Evolutionary conservation across 768 basidiomycete genomes (phyloP).

Genomic region (Serpula lacrymans): DNA sequence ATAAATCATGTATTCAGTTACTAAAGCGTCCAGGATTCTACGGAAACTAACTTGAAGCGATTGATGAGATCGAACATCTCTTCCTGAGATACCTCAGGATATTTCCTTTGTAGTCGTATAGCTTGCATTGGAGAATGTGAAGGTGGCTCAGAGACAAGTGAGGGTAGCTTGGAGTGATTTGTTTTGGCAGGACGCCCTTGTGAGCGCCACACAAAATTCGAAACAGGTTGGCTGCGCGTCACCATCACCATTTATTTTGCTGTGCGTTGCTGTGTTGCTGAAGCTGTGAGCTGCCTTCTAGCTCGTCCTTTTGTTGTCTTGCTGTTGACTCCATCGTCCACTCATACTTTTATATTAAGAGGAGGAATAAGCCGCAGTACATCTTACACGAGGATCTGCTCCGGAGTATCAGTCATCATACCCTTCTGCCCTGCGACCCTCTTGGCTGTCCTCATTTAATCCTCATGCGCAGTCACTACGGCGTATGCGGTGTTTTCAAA

Average conservation of each 20-base stretch:
- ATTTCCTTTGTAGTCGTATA: slow-evolving; percentile 86
- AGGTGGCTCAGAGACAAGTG: slow-evolving; percentile 8
- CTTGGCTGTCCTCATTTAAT: neutral
- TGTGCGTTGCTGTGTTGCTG: neutral
- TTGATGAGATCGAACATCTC: slow-evolving; percentile 94
- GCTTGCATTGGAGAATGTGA: slow-evolving; percentile 60
- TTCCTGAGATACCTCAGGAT: slow-evolving; percentile 86
- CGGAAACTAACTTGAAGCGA: slow-evolving; percentile 83
- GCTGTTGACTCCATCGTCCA: neutral
- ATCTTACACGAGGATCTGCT: neutral
- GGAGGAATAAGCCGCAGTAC: neutral
- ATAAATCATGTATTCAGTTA: slow-evolving; percentile 7
- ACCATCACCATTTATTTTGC: slow-evolving; percentile 6
- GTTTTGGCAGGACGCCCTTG: neutral
- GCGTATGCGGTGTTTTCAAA: too few relatives aligned
- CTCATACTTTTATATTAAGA: too few relatives aligned
- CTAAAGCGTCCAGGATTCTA: neutral
- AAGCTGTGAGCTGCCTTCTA: neutral
- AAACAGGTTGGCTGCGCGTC: slow-evolving; percentile 7
- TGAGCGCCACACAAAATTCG: slow-evolving; percentile 1
- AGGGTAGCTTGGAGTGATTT: neutral
- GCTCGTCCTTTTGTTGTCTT: neutral
- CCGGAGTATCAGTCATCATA: neutral
- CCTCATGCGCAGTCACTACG: too few relatives aligned
- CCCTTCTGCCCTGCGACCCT: neutral